Base-by-base conservation (phyloP, 1,139 yeast species). In the Komagataea norvegica region DNA sequence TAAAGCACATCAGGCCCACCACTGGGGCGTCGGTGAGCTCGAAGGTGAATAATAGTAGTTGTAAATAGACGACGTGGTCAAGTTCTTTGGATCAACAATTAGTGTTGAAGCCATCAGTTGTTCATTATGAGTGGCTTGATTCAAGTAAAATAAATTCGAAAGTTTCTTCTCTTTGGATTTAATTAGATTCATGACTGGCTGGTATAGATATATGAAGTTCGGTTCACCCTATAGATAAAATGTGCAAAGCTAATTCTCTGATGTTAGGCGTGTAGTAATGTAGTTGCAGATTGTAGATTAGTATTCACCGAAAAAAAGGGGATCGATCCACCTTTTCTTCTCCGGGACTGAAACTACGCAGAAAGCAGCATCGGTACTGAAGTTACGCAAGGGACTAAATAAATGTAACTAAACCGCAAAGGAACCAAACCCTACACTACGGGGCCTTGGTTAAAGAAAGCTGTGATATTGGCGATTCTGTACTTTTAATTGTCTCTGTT, bases 1-100 rank as follows among this genome's bases (percentile, higher is more conserved):
- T 36, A 33, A 41, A 48, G 47, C 36, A 46, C 57, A 51, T 53
- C 57, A 53, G 55, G 55, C 47, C 43, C 51, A 49, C 57, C 57
- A 53, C 51, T 51, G 48, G 17, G 46, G 38, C 30, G 48, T 42
- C 37, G 55, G 53, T 25, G 46, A 26, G 19, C 18, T 16, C 41
- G 45, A 33, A 34, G 50, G 35, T 31, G 41, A 42, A 33, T 41
- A 38, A 37, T 49, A 50, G 31, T 48, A 44, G 33, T 46, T 40
- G 31, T 46, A 33, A 7, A 39, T 34, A 31, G 46, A 27, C n/a
- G 49, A 36, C 2, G 43, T 19, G 5, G 35, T 17, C 9, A 44
- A 44, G 3, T 41, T 37, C 8, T 31, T 44, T 21, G 55, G 53
- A 34, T 52, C 52, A 24, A 46, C 43, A 8, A 44, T 37, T 7